These are phyloP conservation scores for Aspergillus texensis DNA, from an alignment of 2,329 filamentous ascomycete genomes.

Conservation along the genomic window DNA sequence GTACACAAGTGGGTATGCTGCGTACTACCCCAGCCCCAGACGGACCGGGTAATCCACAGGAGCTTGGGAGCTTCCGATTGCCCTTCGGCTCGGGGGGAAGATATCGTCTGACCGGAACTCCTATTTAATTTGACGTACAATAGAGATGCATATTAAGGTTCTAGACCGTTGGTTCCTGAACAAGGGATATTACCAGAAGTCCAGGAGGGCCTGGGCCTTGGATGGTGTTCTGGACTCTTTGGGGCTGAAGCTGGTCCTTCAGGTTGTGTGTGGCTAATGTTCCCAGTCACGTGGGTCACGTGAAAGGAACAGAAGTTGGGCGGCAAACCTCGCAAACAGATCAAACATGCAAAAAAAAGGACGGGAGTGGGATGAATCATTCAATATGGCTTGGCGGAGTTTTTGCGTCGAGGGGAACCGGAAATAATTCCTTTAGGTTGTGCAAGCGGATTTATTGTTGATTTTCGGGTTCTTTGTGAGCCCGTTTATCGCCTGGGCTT, in stretches of 20 bases:
- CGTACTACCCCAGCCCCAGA: not conserved
- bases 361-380: constrained; percentile 26
- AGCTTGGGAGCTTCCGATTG: not conserved
- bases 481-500: not conserved
- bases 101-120: not conserved
- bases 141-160: constrained; percentile 19
- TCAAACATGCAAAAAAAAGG: constrained; percentile 24
- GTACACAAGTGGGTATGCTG: not conserved
- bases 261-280: constrained; percentile 12
- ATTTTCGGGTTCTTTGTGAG: constrained; percentile 1
- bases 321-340: constrained; percentile 26
- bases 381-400: constrained; percentile 31
- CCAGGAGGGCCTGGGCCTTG: constrained; percentile 35
- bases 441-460: not conserved
- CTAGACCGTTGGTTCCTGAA: constrained; percentile 31
- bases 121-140: not conserved
- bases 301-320: not conserved
- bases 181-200: constrained; percentile 21
- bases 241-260: constrained; percentile 19
- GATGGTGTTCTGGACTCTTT: constrained; percentile 32
- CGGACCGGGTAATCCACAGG: not conserved
- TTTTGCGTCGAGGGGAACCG: constrained; percentile 25
- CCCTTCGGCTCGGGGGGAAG: not conserved
- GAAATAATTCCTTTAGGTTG: constrained; percentile 3
- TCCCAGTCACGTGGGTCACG: not conserved